Conservation (phyloP, 257 asterid species). For the Salvia rosmarinus region DNA sequence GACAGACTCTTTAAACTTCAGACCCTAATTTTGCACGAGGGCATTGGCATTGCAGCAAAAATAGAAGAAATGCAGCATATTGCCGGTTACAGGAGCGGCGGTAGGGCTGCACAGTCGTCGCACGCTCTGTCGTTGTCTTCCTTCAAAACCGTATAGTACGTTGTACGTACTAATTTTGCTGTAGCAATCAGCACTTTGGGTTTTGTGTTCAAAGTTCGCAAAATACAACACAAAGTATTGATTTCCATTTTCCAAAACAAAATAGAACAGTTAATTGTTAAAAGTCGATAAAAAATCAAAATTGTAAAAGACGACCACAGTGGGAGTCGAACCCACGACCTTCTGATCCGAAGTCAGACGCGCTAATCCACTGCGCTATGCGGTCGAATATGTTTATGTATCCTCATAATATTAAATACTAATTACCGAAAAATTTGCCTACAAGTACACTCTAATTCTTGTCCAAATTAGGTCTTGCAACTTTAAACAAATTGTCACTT, state of each 20-base stretch:
- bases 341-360: conserved; percentile 99
- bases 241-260: neutral
- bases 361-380: conserved; percentile 99
- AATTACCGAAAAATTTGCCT: too few species aligned
- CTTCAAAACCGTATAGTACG: neutral
- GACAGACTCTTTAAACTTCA: neutral
- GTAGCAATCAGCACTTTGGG: too few species aligned
- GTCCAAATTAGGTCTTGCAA: too few species aligned
- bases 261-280: neutral
- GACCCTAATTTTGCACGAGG: conserved; percentile 20
- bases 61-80: neutral
- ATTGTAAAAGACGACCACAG: neutral
- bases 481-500: too few species aligned
- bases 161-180: neutral
- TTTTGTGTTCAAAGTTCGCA: too few species aligned
- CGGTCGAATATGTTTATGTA: conserved; percentile 57
- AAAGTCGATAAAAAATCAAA: neutral
- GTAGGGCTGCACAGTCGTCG: neutral
- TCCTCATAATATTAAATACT: too few species aligned
- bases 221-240: neutral
- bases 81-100: conserved; percentile 9
- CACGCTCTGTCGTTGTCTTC: neutral
- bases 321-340: conserved; percentile 99
- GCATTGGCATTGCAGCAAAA: neutral
- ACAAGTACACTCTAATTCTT: too few species aligned